Evolutionary conservation across 106 monocot genomes (phyloP), one percentile per base, ranked within the genome.

Genomic region (Triglochin maritima): DNA sequence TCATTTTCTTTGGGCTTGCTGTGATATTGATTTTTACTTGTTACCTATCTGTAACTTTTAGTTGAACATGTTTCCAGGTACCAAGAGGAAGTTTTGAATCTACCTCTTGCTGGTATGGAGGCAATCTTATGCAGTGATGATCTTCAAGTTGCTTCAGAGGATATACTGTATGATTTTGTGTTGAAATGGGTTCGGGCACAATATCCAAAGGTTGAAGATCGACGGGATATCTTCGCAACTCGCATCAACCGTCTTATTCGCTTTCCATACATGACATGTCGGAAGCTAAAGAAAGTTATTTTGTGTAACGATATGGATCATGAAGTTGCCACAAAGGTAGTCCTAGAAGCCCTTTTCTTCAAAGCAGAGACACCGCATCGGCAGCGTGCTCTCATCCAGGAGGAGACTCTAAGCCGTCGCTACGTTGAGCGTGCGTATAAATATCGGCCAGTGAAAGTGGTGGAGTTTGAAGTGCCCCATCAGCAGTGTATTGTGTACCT

Each of bases 401-500:
- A 63, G 46, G 61, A 69, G 50, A 8, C 59, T 51, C 12, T 5
- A 44, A 12, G 57, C 9, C 69, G 61, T 9, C 50, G 62, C 10
- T 76, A 55, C 15, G 44, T 62, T 12, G 69, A 69, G 69, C 51
- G 68, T 45, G 46, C 68, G 10, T 76, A 76, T 53, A 69, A 62
- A 62, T 69, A 69, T 54, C 57, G 65, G 8, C 76, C 69, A 3
- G 76, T 76, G 54, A 68, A 69, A 63, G 69, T 69, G 56, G 62
- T 76, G 54, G 76, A 76, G 52, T 76, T 69, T 53, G 76, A 76
- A 43, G 11, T 8, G 5, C 76, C 76, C 42, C 63, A 69, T 52
- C 61, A 60, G 46, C 68, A 69, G 46, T 76, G 76, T 55, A 76
- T 76, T 52, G 76, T 76, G 11, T 76, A 76, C 69, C 76, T 76